These are phyloP conservation scores for Akebia trifoliata DNA, from an alignment of 164 flowering plant genomes.

Conservation along the genomic window DNA sequence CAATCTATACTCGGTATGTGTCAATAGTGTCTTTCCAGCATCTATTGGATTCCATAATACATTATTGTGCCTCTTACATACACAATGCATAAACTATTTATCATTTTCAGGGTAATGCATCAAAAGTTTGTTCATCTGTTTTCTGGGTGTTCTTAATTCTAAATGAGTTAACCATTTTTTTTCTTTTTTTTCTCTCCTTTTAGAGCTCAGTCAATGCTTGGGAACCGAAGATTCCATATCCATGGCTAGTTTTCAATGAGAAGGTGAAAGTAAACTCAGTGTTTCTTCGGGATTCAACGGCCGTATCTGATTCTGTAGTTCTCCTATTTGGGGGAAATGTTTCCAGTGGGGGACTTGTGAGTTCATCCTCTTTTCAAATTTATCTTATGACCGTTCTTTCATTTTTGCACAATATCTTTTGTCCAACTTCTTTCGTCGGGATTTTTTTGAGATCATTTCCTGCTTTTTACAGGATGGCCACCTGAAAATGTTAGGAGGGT, in stretches of 20 bases:
- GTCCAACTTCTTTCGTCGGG: neutral
- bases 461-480: slow-evolving; percentile 61
- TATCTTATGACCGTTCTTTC: neutral
- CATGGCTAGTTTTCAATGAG: slow-evolving; percentile 96
- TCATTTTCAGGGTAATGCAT: no score
- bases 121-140: neutral
- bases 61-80: neutral
- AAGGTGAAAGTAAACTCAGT: slow-evolving; percentile 89
- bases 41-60: neutral
- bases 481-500: slow-evolving; percentile 83
- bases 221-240: slow-evolving; percentile 70
- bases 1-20: slow-evolving; percentile 66
- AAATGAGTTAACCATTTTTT: no score
- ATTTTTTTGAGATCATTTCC: neutral
- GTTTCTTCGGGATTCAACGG: slow-evolving; percentile 88
- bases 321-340: slow-evolving; percentile 86
- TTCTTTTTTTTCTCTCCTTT: slow-evolving; percentile 7
- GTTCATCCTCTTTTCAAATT: slow-evolving; percentile 13
- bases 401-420: neutral
- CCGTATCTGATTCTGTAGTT: slow-evolving; percentile 77
- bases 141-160: neutral
- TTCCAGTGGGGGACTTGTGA: slow-evolving; percentile 56
- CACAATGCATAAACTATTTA: neutral
- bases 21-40: neutral
- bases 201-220: slow-evolving; percentile 90